Evolutionary conservation across 495 filamentous ascomycete genomes (phyloP), one percentile per base, ranked within the genome.

Genomic region (Elasticomyces elasticus): DNA sequence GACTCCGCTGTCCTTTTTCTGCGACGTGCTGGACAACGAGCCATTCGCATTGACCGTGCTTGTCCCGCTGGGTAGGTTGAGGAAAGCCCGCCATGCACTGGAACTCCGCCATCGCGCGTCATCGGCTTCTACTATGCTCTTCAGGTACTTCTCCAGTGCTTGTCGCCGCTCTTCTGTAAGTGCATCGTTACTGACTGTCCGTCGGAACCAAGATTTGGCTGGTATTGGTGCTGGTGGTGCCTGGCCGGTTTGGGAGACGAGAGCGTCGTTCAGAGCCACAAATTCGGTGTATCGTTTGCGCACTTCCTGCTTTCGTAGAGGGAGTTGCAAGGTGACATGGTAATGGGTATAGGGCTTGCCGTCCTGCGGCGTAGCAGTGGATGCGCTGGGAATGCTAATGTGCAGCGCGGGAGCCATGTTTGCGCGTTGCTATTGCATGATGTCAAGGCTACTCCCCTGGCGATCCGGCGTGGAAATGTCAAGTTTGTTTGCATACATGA

Each of bases 241-340:
- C 13, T 70, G 33, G 67, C 80, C 80, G 45, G 83, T 80, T 61
- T 82, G 74, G 53, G 76, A 69, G 61, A 73, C 74, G 9, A 98
- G 80, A 23, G 77, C 61, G n/a, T 67, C 61, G 74, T 98, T 82
- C 52, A 98, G 83, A 55, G 78, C 67, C 43, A 75, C 71, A 71
- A 98, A 97, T 67, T 97, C 94, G 51, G 84, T 90, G 78, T 96
- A 98, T 62, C 92, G 89, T 71, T 96, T 96, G 57, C 84, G 81
- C 56, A 95, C 76, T 64, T 83, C 85, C 66, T 88, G 87, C 49
- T 87, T 88, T 55, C 88, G 85, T 49, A 98, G 81, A 9, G 92
- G 89, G 3, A 91, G 82, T 54, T 86, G 84, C 60, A 96, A 76
- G 35, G 81, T 83, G 67, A 97, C 89, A 74, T 92, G 87, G 77